phyloP scores from a whole-genome alignment of 1,284 basidiomycete species.

The Athelia sp. region DNA sequence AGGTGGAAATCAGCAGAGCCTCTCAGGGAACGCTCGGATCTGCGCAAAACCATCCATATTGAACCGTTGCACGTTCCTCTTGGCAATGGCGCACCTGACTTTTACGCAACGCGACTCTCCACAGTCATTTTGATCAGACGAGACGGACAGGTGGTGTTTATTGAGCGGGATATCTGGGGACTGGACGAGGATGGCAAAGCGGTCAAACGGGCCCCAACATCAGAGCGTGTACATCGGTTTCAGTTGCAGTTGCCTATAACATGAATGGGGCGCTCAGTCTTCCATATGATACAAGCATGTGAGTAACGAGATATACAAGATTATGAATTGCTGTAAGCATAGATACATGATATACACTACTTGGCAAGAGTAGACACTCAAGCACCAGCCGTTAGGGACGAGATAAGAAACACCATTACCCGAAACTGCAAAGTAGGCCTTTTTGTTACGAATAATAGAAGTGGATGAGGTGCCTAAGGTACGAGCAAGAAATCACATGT shows the following conservation, averaged over 20 bases:
- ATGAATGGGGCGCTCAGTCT: background rate
- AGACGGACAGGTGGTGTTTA: conserved; percentile 56
- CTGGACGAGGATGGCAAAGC: conserved; percentile 31
- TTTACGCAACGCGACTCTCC: conserved; percentile 69
- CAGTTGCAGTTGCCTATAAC: conserved; percentile 21
- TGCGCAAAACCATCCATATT: conserved; percentile 60
- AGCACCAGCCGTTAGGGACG: background rate
- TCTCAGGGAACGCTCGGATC: conserved; percentile 42
- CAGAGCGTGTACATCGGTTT: conserved; percentile 51
- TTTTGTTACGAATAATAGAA: no score
- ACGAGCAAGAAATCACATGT: no score
- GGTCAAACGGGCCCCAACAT: conserved; percentile 32
- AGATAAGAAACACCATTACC: background rate
- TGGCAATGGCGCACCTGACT: conserved; percentile 1
- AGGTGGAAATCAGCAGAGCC: conserved; percentile 46
- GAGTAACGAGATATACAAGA: background rate
- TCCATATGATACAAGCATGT: background rate
- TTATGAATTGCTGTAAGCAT: conserved; percentile 8
- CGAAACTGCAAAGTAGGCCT: background rate
- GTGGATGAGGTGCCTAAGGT: no score
- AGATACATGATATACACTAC: no score
- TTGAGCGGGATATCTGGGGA: conserved; percentile 69
- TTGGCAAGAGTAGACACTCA: no score
- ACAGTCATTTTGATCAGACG: conserved; percentile 65
- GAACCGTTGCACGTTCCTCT: conserved; percentile 27